A percentile compares a stretch with the other conserved stretches of the same genome.
Conservation (phyloP, 2,329 filamentous ascomycete genomes). For the Aspergillus pseudoviridinutans region DNA sequence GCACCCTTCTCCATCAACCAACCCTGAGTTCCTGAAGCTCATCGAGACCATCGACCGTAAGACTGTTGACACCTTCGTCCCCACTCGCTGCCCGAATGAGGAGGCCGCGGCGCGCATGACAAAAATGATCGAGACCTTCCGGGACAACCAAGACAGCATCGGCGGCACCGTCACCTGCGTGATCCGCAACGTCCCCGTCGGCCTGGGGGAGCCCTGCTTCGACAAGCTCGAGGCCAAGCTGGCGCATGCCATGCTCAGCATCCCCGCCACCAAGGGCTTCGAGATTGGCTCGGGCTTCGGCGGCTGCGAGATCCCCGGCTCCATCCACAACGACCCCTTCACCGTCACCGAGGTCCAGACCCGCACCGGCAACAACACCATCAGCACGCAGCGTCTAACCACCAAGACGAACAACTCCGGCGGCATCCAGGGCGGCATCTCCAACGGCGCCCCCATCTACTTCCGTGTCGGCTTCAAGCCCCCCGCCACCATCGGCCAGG, state of each 20-base stretch:
- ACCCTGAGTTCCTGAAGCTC: slow-evolving; percentile 74
- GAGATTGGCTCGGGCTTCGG: slow-evolving; percentile 91
- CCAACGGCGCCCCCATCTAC: slow-evolving; percentile 89
- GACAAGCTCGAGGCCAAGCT: slow-evolving; percentile 92
- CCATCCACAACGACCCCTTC: slow-evolving; percentile 89
- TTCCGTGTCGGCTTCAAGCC: slow-evolving; percentile 96
- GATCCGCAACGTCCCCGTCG: slow-evolving; percentile 77
- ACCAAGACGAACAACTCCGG: slow-evolving; percentile 95
- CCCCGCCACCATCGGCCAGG: slow-evolving; percentile 85
- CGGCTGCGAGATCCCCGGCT: slow-evolving; percentile 80
- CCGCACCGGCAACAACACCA: slow-evolving; percentile 11
- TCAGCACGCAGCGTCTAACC: slow-evolving; percentile 56
- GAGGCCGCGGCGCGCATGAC: slow-evolving; percentile 68
- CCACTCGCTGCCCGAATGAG: slow-evolving; percentile 78
- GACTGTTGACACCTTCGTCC: slow-evolving; percentile 77
- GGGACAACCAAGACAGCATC: slow-evolving; percentile 79
- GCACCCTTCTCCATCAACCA: slow-evolving; percentile 65
- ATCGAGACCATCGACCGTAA: slow-evolving; percentile 68
- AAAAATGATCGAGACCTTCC: slow-evolving; percentile 70
- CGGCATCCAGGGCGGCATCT: slow-evolving; percentile 92
- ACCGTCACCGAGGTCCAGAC: slow-evolving; percentile 47
- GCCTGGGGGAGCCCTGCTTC: slow-evolving; percentile 90
- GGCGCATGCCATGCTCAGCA: slow-evolving; percentile 89
- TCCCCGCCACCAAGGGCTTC: slow-evolving; percentile 93
- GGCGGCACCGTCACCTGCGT: slow-evolving; percentile 94